Evolutionary conservation across 768 basidiomycete species (phyloP), one percentile per base, ranked within the genome.

Genomic region (Strobilomyces dryophilus): DNA sequence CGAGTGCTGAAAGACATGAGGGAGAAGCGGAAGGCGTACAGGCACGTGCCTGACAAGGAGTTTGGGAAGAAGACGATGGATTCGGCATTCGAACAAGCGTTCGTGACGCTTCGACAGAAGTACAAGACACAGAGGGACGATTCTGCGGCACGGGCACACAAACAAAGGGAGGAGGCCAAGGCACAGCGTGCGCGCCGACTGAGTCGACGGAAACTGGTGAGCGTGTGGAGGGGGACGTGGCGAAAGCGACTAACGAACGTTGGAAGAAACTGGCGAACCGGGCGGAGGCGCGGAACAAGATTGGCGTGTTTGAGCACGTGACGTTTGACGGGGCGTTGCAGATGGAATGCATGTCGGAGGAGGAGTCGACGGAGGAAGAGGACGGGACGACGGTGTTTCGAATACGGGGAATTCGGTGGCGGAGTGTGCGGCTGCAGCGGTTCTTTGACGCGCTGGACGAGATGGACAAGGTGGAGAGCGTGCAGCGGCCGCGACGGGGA

Each of bases 311-410:
- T 54, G 77, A 81, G 50, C 82, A 88, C 65, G 73, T 80, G 24
- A 76, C 72, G 14, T 89, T 89, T 61, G 85, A 89, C 61, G 80
- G 81, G 14, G 87, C 88, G 14, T 67, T 90, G 52, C 82, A 85
- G 55, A 55, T 81, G 18, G 88, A 89, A 44, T 89, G 87, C 67
- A 87, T 89, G 83, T 90, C 88, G 26, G 85, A 83, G 29, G 88
- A 90, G 58, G 88, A 90, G 65, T 89, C 87, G 14, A 81, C 82
- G 56, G 71, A 68, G 45, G 85, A 85, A 34, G 67, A 70, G 32
- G 69, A 67, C 29, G 42, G 61, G 2, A 66, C 63, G 54, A 72
- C 70, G 31, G 57, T 75, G 9, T 68, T 89, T 21, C 76, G 74
- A 26, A 77, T 83, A 24, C 83, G 80, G 41, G 83, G 84, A 0